Percentiles rank a stretch among this genome's conserved stretches.
Evolutionary conservation across 2,329 filamentous ascomycete species (phyloP).

Genomic region (Chlorencoelia australis): DNA sequence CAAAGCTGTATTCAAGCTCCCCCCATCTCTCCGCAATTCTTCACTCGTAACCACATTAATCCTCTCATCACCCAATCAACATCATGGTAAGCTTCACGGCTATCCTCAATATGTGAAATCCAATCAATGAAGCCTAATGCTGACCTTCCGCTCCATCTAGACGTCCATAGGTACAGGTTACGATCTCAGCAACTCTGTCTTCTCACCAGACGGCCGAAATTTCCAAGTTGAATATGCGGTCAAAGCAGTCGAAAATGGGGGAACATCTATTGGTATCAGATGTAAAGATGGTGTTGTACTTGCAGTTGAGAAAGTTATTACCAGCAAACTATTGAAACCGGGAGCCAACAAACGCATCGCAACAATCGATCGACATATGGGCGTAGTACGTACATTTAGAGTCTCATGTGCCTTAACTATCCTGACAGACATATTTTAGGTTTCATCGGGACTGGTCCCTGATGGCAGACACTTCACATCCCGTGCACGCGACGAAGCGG

Average conservation of each 20-base stretch:
- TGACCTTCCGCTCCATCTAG: slow-evolving; percentile 37
- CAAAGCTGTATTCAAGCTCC: slow-evolving; percentile 16
- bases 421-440: slow-evolving; percentile 41
- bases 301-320: slow-evolving; percentile 91
- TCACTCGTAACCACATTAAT: slow-evolving; percentile 5
- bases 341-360: slow-evolving; percentile 96
- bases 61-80: slow-evolving; percentile 7
- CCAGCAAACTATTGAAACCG: slow-evolving; percentile 89
- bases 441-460: slow-evolving; percentile 86
- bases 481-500: slow-evolving; percentile 86
- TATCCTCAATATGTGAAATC: background rate
- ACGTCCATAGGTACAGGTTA: slow-evolving; percentile 99
- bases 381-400: slow-evolving; percentile 56
- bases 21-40: slow-evolving; percentile 8
- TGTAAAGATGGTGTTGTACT: slow-evolving; percentile 96
- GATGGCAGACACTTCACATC: slow-evolving; percentile 93
- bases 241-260: slow-evolving; percentile 96
- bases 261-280: slow-evolving; percentile 89
- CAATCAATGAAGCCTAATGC: slow-evolving; percentile 5
- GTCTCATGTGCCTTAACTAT: background rate
- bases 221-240: slow-evolving; percentile 99
- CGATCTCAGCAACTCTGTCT: slow-evolving; percentile 98
- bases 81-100: slow-evolving; percentile 26
- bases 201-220: slow-evolving; percentile 96
- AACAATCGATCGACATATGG: slow-evolving; percentile 86